Percentiles rank a stretch among this genome's conserved stretches.
Evolutionary conservation across 352 stramenopile genomes (phyloP).

Genomic region (Pythium plurisporium): DNA sequence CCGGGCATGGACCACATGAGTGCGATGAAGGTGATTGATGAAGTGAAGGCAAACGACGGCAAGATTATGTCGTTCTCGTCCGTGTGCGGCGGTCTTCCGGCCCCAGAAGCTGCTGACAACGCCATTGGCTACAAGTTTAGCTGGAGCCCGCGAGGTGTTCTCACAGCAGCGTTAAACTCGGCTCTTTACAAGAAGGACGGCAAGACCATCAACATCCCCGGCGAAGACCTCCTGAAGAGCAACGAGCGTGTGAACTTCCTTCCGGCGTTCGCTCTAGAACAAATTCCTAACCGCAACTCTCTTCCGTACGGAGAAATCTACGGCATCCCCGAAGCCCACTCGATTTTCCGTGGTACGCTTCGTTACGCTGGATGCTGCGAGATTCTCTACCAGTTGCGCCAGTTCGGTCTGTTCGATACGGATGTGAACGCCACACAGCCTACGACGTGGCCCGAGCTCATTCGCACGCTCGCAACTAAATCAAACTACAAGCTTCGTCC

Average conservation of each 20-base stretch:
- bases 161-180: slow-evolving; percentile 91
- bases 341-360: slow-evolving; percentile 93
- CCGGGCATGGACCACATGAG: slow-evolving; percentile 97
- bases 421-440: slow-evolving; percentile 39
- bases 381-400: slow-evolving; percentile 88
- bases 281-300: slow-evolving; percentile 94
- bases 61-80: slow-evolving; percentile 91
- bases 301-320: slow-evolving; percentile 92
- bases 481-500: slow-evolving; percentile 32
- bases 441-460: slow-evolving; percentile 79
- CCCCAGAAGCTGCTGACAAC: slow-evolving; percentile 94
- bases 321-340: slow-evolving; percentile 89
- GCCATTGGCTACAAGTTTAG: slow-evolving; percentile 97
- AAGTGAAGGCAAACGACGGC: slow-evolving; percentile 88
- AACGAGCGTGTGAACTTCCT: slow-evolving; percentile 86
- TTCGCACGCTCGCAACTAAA: slow-evolving; percentile 46
- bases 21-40: slow-evolving; percentile 96
- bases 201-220: slow-evolving; percentile 78
- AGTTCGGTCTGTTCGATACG: slow-evolving; percentile 88
- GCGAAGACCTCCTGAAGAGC: slow-evolving; percentile 82
- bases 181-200: slow-evolving; percentile 87
- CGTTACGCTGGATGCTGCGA: slow-evolving; percentile 92
- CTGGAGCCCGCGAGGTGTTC: slow-evolving; percentile 93
- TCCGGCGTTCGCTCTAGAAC: slow-evolving; percentile 91
- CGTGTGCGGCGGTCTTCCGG: slow-evolving; percentile 92